Evolutionary conservation across 495 filamentous ascomycete species (phyloP).

Genomic region (Penicillium flavigenum): DNA sequence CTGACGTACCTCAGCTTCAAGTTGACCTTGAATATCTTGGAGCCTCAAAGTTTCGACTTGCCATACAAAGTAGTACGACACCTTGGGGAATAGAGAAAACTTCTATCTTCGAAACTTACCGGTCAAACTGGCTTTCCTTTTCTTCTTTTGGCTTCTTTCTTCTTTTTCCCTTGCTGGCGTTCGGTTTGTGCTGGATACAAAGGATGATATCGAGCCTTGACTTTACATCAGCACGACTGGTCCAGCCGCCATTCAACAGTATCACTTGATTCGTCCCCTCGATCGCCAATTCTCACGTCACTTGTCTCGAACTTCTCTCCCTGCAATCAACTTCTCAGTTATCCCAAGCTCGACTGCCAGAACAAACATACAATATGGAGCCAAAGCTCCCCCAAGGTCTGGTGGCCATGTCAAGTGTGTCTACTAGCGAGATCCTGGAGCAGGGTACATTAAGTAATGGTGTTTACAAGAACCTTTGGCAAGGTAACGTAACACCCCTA

Average conservation of each 20-base stretch:
- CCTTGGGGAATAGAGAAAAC: neutral
- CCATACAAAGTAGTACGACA: neutral
- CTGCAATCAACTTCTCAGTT: neutral
- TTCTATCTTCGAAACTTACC: neutral
- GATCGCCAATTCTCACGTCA: neutral
- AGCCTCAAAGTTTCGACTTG: neutral
- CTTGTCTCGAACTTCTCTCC: neutral
- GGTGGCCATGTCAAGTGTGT: slow-evolving; percentile 37
- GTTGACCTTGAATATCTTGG: neutral
- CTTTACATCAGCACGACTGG: neutral
- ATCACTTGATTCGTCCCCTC: neutral
- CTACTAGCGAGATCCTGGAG: slow-evolving; percentile 22
- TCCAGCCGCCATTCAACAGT: neutral
- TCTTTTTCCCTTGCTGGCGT: neutral
- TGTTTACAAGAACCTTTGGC: slow-evolving; percentile 48
- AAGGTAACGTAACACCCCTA: slow-evolving; percentile 36
- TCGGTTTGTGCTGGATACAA: neutral
- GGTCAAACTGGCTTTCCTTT: neutral
- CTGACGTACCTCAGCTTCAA: neutral
- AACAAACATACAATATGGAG: slow-evolving; percentile 34
- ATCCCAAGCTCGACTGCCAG: neutral
- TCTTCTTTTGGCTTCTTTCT: neutral
- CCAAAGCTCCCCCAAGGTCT: slow-evolving; percentile 51
- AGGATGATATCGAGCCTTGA: slow-evolving; percentile 1
- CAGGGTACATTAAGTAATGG: slow-evolving; percentile 33